These are phyloP conservation scores for Trichosporon sp. DNA, from an alignment of 1,284 basidiomycete species.

Conservation along the genomic window DNA sequence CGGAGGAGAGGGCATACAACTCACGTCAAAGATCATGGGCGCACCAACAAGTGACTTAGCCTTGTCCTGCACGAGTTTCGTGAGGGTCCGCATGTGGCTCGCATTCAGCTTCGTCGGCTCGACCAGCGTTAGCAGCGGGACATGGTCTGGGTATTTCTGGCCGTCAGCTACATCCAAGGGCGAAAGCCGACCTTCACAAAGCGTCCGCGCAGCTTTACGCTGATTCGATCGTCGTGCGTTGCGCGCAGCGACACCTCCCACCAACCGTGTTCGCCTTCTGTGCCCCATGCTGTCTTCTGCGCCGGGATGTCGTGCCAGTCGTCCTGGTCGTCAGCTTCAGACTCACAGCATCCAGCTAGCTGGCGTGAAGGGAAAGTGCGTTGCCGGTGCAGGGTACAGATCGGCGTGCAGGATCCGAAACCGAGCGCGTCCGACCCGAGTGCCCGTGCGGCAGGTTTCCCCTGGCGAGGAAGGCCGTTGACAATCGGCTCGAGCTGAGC, in stretches of 20 bases:
- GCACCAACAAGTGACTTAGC: constrained; percentile 46
- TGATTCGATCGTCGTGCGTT: constrained; percentile 46
- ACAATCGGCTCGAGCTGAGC: background rate
- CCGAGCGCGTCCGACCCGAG: background rate
- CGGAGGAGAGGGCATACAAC: constrained; percentile 7
- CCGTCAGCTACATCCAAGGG: background rate
- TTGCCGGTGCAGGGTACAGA: background rate
- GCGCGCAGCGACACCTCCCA: constrained; percentile 49
- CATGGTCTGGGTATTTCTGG: constrained; percentile 50
- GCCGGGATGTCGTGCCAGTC: constrained; percentile 54
- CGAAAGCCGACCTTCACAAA: constrained; percentile 46
- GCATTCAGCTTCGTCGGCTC: constrained; percentile 47
- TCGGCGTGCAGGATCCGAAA: background rate
- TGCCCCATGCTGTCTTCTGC: constrained; percentile 54
- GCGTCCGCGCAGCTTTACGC: constrained; percentile 47
- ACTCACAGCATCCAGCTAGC: too few relatives aligned
- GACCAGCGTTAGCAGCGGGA: constrained; percentile 45
- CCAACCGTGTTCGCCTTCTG: constrained; percentile 49
- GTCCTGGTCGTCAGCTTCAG: constrained; percentile 36
- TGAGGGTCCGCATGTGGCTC: constrained; percentile 46
- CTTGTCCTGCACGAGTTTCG: constrained; percentile 46
- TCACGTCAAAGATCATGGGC: constrained; percentile 55
- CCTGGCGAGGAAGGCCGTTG: background rate
- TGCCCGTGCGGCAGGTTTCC: constrained; percentile 6
- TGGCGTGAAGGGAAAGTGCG: too few relatives aligned